Percentiles rank a stretch among this genome's conserved stretches.
phyloP scores from a whole-genome alignment of 1,284 basidiomycete genomes.

The Trichosporon asahii region DNA sequence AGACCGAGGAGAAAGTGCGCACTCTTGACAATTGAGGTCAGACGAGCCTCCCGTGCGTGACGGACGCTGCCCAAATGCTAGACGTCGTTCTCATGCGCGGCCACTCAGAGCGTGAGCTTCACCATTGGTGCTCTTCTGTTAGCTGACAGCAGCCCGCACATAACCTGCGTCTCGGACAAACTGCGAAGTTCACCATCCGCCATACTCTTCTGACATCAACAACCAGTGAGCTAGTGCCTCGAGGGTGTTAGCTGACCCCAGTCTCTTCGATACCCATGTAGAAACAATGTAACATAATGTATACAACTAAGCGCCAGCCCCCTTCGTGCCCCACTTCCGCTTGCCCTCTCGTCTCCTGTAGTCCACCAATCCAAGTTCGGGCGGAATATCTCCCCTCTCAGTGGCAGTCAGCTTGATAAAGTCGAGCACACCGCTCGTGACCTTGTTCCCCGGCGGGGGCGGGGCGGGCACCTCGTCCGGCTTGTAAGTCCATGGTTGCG shows the following conservation, averaged over 20 bases:
- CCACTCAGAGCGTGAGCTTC: too few species aligned
- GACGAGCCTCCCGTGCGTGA: too few species aligned
- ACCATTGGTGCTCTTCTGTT: too few species aligned
- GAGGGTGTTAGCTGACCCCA: neutral
- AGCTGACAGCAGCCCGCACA: too few species aligned
- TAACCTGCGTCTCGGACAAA: too few species aligned
- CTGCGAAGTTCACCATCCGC: too few species aligned
- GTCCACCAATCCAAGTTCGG: slow-evolving; percentile 47
- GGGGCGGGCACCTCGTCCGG: slow-evolving; percentile 16
- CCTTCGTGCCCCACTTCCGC: slow-evolving; percentile 26
- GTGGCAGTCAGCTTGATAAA: slow-evolving; percentile 48
- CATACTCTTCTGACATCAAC: too few species aligned
- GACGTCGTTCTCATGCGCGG: too few species aligned
- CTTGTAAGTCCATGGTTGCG: slow-evolving; percentile 41
- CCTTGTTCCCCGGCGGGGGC: slow-evolving; percentile 18
- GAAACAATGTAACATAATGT: neutral
- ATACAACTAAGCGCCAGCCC: slow-evolving; percentile 11
- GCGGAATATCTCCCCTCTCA: slow-evolving; percentile 44
- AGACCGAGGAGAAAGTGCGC: too few species aligned
- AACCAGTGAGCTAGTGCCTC: too few species aligned
- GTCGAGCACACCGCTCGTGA: slow-evolving; percentile 41
- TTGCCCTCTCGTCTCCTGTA: slow-evolving; percentile 30
- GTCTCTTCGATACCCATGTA: neutral
- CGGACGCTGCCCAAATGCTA: too few species aligned
- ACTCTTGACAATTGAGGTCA: too few species aligned